Conservation (phyloP, 805 yeast species). For the Metschnikowia lachancei region DNA sequence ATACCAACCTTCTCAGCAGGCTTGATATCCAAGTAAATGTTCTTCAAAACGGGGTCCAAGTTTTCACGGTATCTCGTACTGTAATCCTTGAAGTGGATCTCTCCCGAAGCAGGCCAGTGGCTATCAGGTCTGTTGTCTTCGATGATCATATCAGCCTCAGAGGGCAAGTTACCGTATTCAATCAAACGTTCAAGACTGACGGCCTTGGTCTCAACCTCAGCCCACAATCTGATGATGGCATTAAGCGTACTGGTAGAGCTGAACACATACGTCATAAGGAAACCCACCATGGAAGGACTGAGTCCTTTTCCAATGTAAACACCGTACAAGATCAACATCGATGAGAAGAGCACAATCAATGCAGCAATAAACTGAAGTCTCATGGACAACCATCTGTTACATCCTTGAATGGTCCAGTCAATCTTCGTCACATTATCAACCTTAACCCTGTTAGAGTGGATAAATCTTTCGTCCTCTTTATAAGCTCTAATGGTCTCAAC, state of each 20-base stretch:
- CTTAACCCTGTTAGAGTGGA: slow-evolving; percentile 23
- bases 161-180: slow-evolving; percentile 34
- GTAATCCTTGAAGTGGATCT: slow-evolving; percentile 24
- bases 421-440: slow-evolving; percentile 26
- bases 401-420: slow-evolving; percentile 23
- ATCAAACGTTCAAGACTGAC: slow-evolving; percentile 38
- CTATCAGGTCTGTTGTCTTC: slow-evolving; percentile 31
- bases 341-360: slow-evolving; percentile 28
- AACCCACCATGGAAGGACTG: slow-evolving; percentile 37
- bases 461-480: slow-evolving; percentile 29
- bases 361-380: slow-evolving; percentile 39
- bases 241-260: slow-evolving; percentile 31
- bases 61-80: slow-evolving; percentile 26
- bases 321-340: slow-evolving; percentile 28
- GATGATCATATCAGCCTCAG: slow-evolving; percentile 21
- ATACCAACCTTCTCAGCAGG: slow-evolving; percentile 29
- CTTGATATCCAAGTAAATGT: slow-evolving; percentile 24
- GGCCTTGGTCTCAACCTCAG: slow-evolving; percentile 34
- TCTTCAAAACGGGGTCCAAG: slow-evolving; percentile 27
- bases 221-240: slow-evolving; percentile 33
- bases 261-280: slow-evolving; percentile 37
- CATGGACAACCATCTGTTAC: slow-evolving; percentile 38
- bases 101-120: slow-evolving; percentile 26
- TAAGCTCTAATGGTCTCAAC: slow-evolving; percentile 37
- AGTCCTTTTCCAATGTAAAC: slow-evolving; percentile 24